These are phyloP conservation scores for Litchi chinensis DNA, from an alignment of 345 rosid species.

Conservation along the genomic window DNA sequence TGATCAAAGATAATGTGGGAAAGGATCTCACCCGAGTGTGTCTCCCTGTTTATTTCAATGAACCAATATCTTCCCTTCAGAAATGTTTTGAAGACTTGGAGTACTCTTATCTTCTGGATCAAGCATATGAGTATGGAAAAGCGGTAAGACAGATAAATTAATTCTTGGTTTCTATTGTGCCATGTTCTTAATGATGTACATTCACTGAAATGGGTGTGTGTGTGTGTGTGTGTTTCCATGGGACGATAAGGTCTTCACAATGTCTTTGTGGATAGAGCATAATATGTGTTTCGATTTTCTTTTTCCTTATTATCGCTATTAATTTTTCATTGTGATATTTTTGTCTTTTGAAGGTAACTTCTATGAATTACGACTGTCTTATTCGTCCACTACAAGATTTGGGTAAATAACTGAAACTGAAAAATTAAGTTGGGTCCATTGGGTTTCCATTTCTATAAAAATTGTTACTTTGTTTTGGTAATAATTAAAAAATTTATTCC, in stretches of 20 bases:
- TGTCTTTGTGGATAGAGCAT: neutral
- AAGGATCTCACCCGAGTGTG: slow-evolving; percentile 97
- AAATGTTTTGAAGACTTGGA: slow-evolving; percentile 96
- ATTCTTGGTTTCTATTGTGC: neutral
- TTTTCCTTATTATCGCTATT: too few species aligned
- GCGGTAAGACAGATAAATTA: slow-evolving; percentile 48
- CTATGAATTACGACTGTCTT: neutral
- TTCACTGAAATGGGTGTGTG: neutral
- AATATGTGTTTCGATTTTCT: neutral
- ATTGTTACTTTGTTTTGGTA: slow-evolving; percentile 2
- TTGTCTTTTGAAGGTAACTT: neutral
- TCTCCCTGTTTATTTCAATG: slow-evolving; percentile 96
- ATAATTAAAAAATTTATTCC: neutral
- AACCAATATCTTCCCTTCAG: slow-evolving; percentile 97
- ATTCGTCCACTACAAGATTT: neutral
- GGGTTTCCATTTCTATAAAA: neutral
- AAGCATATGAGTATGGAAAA: slow-evolving; percentile 82
- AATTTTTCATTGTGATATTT: neutral
- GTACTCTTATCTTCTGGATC: slow-evolving; percentile 88
- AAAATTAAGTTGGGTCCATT: neutral
- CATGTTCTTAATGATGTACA: neutral
- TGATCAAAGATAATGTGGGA: slow-evolving; percentile 98
- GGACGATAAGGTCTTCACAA: neutral
- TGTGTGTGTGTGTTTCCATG: neutral
- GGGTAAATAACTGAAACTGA: neutral